Base-by-base conservation (phyloP, 169 alveolate species). In the Babesia ovis region DNA sequence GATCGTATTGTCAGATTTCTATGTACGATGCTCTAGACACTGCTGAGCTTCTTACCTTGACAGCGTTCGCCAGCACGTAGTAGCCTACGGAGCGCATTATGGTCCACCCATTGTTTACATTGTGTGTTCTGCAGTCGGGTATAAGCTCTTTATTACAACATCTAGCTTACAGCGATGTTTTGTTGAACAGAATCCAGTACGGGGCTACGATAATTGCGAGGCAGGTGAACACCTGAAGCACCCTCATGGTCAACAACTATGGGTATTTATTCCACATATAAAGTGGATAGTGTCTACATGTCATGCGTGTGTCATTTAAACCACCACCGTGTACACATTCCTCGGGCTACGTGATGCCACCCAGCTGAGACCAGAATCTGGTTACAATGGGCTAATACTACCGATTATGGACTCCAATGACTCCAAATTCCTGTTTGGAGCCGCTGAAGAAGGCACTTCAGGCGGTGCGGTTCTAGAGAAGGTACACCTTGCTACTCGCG, bases 211-310 rank as follows among this genome's bases (percentile, higher is more conserved):
- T 32, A 37, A 81, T 70, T 3, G 62, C 64, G 22, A 81, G 35
- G 58, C 84, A 72, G 42, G 80, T 35, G 14, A 62, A 55, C 23
- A 81, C 60, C 71, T 81, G 89, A 27, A 72, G n/a, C 14, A 72
- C n/a, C 45, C 74, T 81, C 89, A 81, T 81, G 56, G 14, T 48
- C 9, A 48, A 18, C 5, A 6, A 18, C 27, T 12, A 39, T 39
- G 46, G 14, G 46, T 14, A 39, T 9, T 39, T 39, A 9, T 8
- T 39, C n/a, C 8, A 39, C 46, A 39, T 9, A 39, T 39, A 18
- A 48, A 48, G 27, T 12, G 27, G 20, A 18, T 18, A 18, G 5
- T n/a, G n/a, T n/a, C n/a, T n/a, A n/a, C n/a, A n/a, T n/a, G n/a
- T n/a, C n/a, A n/a, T n/a, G n/a, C n/a, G n/a, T n/a, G n/a, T n/a